Conservation (phyloP, 768 basidiomycete genomes). For the Rhizopogon salebrosus region DNA sequence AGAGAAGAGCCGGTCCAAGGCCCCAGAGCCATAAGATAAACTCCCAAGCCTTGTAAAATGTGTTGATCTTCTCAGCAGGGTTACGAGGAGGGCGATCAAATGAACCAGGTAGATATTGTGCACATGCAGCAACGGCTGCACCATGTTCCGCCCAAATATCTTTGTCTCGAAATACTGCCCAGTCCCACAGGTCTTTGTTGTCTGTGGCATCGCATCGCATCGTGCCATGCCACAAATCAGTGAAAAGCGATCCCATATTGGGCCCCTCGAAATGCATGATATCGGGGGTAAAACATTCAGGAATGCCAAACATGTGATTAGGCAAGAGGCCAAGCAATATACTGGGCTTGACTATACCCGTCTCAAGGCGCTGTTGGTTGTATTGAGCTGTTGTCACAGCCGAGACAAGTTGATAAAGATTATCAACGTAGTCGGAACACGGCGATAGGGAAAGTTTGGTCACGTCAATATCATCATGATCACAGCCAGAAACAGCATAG, state of each 20-base stretch:
- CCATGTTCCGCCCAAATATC: slow-evolving; percentile 17
- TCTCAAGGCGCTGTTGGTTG: slow-evolving; percentile 17
- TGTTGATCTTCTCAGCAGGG: slow-evolving; percentile 16
- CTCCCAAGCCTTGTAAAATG: slow-evolving; percentile 18
- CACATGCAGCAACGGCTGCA: slow-evolving; percentile 11
- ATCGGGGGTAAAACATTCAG: slow-evolving; percentile 32
- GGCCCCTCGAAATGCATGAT: slow-evolving; percentile 34
- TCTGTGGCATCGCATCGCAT: slow-evolving; percentile 21
- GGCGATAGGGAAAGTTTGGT: neutral
- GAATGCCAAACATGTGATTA: slow-evolving; percentile 21
- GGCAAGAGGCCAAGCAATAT: slow-evolving; percentile 30
- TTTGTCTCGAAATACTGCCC: slow-evolving; percentile 19
- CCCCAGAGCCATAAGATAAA: slow-evolving; percentile 12
- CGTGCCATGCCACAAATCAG: neutral
- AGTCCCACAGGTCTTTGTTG: slow-evolving; percentile 23
- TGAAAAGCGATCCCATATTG: slow-evolving; percentile 21
- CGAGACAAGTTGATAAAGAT: neutral
- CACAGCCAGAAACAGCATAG: slow-evolving; percentile 14
- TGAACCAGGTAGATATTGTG: slow-evolving; percentile 12
- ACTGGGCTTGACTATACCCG: slow-evolving; percentile 30
- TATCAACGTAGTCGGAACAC: neutral
- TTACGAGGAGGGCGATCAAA: slow-evolving; percentile 18
- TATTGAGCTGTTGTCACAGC: slow-evolving; percentile 17
- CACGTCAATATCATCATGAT: slow-evolving; percentile 21
- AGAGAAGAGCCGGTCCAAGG: slow-evolving; percentile 13